Base-by-base conservation (phyloP, 345 rosid genomes). In the Salix viminalis region DNA sequence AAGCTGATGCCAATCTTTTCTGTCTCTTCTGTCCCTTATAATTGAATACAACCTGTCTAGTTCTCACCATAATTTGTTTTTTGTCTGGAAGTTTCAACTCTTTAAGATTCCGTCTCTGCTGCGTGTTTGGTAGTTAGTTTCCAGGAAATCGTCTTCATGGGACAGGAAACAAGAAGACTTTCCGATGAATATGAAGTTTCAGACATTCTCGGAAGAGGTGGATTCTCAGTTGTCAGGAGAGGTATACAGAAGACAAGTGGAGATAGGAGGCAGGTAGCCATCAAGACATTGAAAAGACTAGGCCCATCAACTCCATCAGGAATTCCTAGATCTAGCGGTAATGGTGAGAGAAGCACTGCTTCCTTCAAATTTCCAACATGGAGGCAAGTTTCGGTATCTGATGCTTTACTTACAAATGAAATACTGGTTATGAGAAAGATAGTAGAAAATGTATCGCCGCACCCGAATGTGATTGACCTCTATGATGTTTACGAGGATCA, bases 401-500 rank as follows among this genome's bases (percentile, higher is more conserved):
- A 90, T 70, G 88, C 94, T 7, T 77, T 88, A 70, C 76, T 88
- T 52, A 86, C 91, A 11, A 90, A 90, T 19, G 91, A 90, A 85
- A 90, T 90, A 64, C 72, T 87, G 72, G 92, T 90, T 0, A 88
- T 88, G 94, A 83, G 92, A 71, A 86, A 76, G 70, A 87, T 88
- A 5, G 92, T 90, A 14, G 94, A 90, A 71, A 83, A 79, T 10
- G 92, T 90, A 10, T 90, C 90, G 3, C 94, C 92, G 0, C 92
- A 88, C 56, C 87, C 87, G 1, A 90, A 90, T 50, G 89, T 90
- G 39, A 79, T 90, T 28, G 88, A 89, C 71, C 87, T 90, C 15
- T 87, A 88, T 15, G 94, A 88, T 30, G 91, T 87, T n/a, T 87
- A 82, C 11, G 90, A 88, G 85, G 94, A 90, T 73, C 89, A 81